phyloP scores from a whole-genome alignment of 2,329 filamentous ascomycete genomes.

The Pseudogymnoascus sp. region DNA sequence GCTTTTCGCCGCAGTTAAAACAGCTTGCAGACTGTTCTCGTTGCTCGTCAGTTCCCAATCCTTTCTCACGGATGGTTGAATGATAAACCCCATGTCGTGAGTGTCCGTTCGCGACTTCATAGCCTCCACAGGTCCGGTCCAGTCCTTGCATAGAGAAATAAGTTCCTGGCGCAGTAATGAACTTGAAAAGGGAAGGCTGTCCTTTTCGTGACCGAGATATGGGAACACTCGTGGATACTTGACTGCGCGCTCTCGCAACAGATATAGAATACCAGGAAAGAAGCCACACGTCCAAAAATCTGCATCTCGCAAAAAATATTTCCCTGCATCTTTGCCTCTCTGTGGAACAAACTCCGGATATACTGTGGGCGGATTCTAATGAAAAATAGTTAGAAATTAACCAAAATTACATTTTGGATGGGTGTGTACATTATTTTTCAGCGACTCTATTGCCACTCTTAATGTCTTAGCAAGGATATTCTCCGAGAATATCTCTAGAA shows the following conservation, averaged over 20 bases:
- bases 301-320: constrained; percentile 18
- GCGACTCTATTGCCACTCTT: constrained; percentile 16
- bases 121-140: constrained; percentile 32
- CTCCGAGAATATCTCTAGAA: constrained; percentile 18
- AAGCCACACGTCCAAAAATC: constrained; percentile 34
- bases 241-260: constrained; percentile 28
- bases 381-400: background rate
- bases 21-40: constrained; percentile 30
- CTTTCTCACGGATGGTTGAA: constrained; percentile 40
- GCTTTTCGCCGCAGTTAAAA: constrained; percentile 38
- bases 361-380: constrained; percentile 16
- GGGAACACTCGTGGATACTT: constrained; percentile 26
- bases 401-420: background rate
- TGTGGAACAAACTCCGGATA: constrained; percentile 23
- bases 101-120: constrained; percentile 39
- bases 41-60: constrained; percentile 41
- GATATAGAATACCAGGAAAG: constrained; percentile 33
- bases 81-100: constrained; percentile 48
- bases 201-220: background rate
- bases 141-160: constrained; percentile 22
- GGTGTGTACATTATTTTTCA: constrained; percentile 9
- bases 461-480: constrained; percentile 21
- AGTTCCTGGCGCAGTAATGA: constrained; percentile 18
- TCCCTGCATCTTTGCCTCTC: constrained; percentile 14
- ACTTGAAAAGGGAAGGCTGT: background rate